Conservation (phyloP, 148 eudicot genomes). For the Amaranthus cruentus region DNA sequence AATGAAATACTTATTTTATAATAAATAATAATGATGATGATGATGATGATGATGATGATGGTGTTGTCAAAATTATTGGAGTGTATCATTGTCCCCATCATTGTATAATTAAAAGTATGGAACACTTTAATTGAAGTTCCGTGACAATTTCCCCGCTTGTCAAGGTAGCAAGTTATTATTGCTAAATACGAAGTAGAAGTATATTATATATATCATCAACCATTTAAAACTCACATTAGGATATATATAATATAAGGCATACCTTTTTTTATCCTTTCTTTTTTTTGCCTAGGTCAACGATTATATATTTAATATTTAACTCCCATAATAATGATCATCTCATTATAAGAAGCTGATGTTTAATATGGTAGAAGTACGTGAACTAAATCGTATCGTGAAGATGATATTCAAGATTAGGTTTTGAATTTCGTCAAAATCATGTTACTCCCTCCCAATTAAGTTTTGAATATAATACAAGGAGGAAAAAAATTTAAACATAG, state of each 20-base stretch:
- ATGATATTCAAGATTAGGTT: too few species aligned
- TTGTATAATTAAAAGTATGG: background rate
- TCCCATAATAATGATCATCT: background rate
- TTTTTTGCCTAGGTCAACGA: background rate
- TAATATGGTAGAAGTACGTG: too few species aligned
- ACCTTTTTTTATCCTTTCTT: background rate
- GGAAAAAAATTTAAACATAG: too few species aligned
- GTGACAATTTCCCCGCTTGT: slow-evolving; percentile 22
- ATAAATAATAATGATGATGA: too few species aligned
- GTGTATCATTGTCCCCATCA: slow-evolving; percentile 24
- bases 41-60: too few species aligned
- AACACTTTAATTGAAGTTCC: slow-evolving; percentile 10
- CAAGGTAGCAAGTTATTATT: background rate
- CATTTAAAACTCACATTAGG: too few species aligned
- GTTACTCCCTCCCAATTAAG: too few species aligned
- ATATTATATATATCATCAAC: background rate
- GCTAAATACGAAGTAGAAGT: slow-evolving; percentile 1
- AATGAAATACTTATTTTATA: too few species aligned
- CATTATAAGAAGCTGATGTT: background rate
- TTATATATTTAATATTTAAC: background rate
- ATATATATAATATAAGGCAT: background rate
- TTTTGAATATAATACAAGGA: too few species aligned
- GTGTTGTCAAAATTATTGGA: slow-evolving; percentile 13
- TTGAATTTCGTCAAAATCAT: too few species aligned
- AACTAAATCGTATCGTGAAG: too few species aligned